Base-by-base conservation (phyloP, 192 early-diverging fungal genomes). In the Coemansia sp. region DNA sequence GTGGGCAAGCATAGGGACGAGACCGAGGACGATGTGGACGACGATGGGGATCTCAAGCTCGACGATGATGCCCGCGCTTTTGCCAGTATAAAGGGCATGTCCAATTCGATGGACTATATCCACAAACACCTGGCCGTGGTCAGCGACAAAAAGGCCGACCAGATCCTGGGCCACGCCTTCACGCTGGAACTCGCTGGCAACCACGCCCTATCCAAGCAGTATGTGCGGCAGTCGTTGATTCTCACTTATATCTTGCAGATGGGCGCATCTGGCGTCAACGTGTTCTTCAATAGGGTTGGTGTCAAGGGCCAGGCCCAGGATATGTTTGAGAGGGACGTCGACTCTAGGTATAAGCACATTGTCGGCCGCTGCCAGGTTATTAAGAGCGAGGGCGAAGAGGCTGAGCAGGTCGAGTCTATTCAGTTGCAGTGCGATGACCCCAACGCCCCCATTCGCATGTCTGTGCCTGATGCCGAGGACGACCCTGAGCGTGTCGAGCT, bases 311-410 rank as follows among this genome's bases (percentile, higher is more conserved):
- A 75, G 25, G 91, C 94, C 3, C 85, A 86, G 38, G 83, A 88
- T 25, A 89, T 95, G 83, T 97, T 97, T 76, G 73, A 83, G 62
- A 86, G 87, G 43, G 96, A 98, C 79, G 91, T 96, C n/a, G 81
- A 88, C 12, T 83, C 89, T 14, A 94, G 92, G 14, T 95, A 94
- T 75, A 84, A 83, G 25, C 90, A 89, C 62, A 95, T 98, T 67
- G 75, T 78, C 45, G 83, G 73, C 2, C 89, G 96, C 13, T 95
- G 91, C 75, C 75, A 82, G 47, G 87, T 88, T 9, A 82, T 90
- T 59, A 86, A 64, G 67, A 84, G 61, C 71, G 77, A 85, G 78
- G 88, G 76, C 9, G 76, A 70, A 56, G 68, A 61, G 42, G 76
- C 37, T 35, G 78, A 62, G 41, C 82, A 57, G 56, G 85, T 79